These are phyloP conservation scores for Quercus ilex DNA, from an alignment of 306 rosid species.

Conservation along the genomic window DNA sequence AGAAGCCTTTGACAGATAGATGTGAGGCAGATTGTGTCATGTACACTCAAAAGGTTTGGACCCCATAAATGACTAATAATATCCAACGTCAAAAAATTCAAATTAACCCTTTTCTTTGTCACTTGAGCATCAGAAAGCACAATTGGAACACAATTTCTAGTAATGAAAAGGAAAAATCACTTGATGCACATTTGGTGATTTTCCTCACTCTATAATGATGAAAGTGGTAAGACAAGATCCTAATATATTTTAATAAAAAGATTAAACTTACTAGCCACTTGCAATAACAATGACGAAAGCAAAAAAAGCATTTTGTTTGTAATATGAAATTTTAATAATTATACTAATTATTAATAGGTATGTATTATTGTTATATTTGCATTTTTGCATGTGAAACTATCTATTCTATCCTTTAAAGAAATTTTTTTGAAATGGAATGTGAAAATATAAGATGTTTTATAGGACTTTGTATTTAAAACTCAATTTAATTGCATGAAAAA, in stretches of 20 bases:
- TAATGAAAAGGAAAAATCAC: conserved; percentile 7
- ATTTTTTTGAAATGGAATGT: too few relatives aligned
- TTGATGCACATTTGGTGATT: conserved; percentile 7
- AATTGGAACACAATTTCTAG: not conserved
- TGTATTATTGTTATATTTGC: too few relatives aligned
- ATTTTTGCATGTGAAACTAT: too few relatives aligned
- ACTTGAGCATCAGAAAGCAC: not conserved
- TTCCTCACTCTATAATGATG: not conserved
- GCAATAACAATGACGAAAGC: conserved; percentile 72
- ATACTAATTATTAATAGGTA: too few relatives aligned
- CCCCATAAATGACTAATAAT: not conserved
- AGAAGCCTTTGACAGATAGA: conserved; percentile 20
- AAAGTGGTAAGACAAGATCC: conserved; percentile 1
- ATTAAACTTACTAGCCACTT: conserved; percentile 63
- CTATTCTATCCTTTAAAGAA: too few relatives aligned
- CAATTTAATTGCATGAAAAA: too few relatives aligned
- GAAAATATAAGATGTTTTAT: too few relatives aligned
- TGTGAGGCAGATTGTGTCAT: not conserved
- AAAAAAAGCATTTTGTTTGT: not conserved
- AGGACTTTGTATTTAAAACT: too few relatives aligned
- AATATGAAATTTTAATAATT: too few relatives aligned
- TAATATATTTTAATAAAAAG: not conserved
- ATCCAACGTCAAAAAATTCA: conserved; percentile 10
- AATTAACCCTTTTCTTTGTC: not conserved
- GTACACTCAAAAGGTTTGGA: not conserved